phyloP scores from a whole-genome alignment of 768 basidiomycete species.

The Lyophyllum atratum region DNA sequence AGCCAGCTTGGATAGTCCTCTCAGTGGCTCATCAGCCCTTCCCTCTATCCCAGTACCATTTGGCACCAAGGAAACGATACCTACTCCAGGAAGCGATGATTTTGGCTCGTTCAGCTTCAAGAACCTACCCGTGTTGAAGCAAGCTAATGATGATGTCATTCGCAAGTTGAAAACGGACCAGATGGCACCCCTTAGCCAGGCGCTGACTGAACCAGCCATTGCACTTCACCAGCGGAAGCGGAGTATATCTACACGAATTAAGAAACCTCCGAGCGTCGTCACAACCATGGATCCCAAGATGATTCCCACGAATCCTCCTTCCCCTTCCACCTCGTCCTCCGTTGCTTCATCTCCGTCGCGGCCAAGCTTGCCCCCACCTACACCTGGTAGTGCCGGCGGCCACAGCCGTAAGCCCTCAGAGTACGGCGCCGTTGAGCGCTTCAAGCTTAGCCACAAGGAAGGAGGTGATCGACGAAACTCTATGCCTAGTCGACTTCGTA shows the following conservation, averaged over 20 bases:
- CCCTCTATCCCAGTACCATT: slow-evolving; percentile 47
- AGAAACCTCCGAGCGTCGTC: slow-evolving; percentile 80
- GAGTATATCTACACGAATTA: slow-evolving; percentile 80
- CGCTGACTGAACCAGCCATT: slow-evolving; percentile 57
- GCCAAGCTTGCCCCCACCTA: slow-evolving; percentile 68
- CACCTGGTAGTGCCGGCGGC: slow-evolving; percentile 60
- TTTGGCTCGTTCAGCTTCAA: slow-evolving; percentile 99
- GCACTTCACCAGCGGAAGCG: slow-evolving; percentile 65
- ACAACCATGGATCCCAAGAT: slow-evolving; percentile 67
- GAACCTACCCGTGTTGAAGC: slow-evolving; percentile 93
- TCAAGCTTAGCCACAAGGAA: slow-evolving; percentile 83
- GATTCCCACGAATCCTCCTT: slow-evolving; percentile 77
- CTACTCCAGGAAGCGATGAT: slow-evolving; percentile 75
- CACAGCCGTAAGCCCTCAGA: slow-evolving; percentile 90
- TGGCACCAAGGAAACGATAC: slow-evolving; percentile 33
- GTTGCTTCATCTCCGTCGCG: slow-evolving; percentile 89
- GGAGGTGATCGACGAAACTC: slow-evolving; percentile 75
- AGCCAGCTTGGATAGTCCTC: slow-evolving; percentile 48
- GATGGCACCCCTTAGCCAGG: slow-evolving; percentile 73
- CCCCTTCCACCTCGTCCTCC: slow-evolving; percentile 90
- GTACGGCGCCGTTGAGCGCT: slow-evolving; percentile 82
- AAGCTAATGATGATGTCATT: slow-evolving; percentile 98
- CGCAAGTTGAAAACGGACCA: slow-evolving; percentile 93
- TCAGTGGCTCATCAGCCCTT: slow-evolving; percentile 39
- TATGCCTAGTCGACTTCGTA: slow-evolving; percentile 85